Evolutionary conservation across 371 early-diverging fungal genomes (phyloP), one percentile per base, ranked within the genome.

Genomic region (Encephalitozoon cuniculi): DNA sequence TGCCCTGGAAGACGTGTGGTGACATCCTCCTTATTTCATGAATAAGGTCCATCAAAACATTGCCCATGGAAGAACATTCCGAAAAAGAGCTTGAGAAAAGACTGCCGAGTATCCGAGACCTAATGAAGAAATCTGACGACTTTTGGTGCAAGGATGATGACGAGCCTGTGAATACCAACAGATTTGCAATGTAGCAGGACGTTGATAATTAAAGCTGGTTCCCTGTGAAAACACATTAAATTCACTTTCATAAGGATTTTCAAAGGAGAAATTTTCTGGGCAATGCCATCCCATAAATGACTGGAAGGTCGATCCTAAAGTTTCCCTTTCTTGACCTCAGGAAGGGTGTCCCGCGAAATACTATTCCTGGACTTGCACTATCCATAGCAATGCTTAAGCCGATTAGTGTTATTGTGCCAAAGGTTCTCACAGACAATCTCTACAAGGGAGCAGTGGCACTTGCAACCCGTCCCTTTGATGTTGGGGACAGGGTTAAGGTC

Each of bases 401-500:
- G 2, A 30, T 59, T 12, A 59, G 59, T 28, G 59, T 59, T 34
- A 34, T 59, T 7, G 21, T 37, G 30, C 59, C 59, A 30, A 59
- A 59, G 59, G 59, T 59, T 5, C 28, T 80, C 3, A 49, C 32
- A 4, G 63, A 76, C n/a, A 75, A 78, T 28, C 15, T 81, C 12
- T 81, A 76, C 41, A 78, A 70, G 55, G 74, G 75, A 32, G 46
- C 64, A 6, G 39, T 79, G 21, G 75, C 75, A 1, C 41, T 78
- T n/a, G 49, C 53, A 39, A 68, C 74, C 11, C 40, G 34, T 25
- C 81, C 81, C 18, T 69, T 81, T 51, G 30, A 44, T 32, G 28
- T 30, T 12, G 80, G 76, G n/a, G 44, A 73, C 8, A 70, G 51
- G 39, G 59, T 76, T 4, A 55, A 51, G 23, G 54, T 79, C 32